Percentiles rank a stretch among this genome's conserved stretches.
Conservation (phyloP, 371 early-diverging fungal species). For the Actinomortierella wolfii region DNA sequence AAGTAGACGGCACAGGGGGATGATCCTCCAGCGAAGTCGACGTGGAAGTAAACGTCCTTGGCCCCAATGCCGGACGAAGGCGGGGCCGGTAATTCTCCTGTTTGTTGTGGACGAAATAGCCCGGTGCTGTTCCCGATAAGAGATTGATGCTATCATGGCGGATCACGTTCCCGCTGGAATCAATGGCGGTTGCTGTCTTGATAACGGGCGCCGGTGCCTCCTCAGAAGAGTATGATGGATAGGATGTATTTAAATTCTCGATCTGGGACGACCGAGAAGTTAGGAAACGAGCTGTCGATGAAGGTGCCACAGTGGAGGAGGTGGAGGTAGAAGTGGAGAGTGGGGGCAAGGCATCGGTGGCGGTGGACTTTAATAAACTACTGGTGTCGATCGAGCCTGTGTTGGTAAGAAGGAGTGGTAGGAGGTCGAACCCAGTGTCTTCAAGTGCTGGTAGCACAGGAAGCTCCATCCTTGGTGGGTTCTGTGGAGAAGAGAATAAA, state of each 20-base stretch:
- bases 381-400: no score
- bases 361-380: no score
- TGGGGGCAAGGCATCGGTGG: no score
- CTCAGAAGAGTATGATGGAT: no score
- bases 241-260: no score
- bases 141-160: constrained; percentile 11
- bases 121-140: constrained; percentile 12
- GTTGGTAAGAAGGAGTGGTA: constrained; percentile 9
- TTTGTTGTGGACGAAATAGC: constrained; percentile 14
- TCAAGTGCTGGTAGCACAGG: neutral
- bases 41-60: no score
- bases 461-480: no score
- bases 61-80: no score
- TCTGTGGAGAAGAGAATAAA: neutral
- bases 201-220: constrained; percentile 1
- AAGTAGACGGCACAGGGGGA: no score
- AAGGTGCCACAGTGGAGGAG: constrained; percentile 6
- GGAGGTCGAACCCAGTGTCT: constrained; percentile 7
- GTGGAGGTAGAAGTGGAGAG: neutral
- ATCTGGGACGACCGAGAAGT: no score
- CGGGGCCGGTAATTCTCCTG: constrained; percentile 1
- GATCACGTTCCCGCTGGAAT: constrained; percentile 18
- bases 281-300: constrained; percentile 3
- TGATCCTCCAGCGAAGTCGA: no score
- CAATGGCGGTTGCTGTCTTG: constrained; percentile 20